Base-by-base conservation (phyloP, 2,329 filamentous ascomycete genomes). In the Fusarium musae region DNA sequence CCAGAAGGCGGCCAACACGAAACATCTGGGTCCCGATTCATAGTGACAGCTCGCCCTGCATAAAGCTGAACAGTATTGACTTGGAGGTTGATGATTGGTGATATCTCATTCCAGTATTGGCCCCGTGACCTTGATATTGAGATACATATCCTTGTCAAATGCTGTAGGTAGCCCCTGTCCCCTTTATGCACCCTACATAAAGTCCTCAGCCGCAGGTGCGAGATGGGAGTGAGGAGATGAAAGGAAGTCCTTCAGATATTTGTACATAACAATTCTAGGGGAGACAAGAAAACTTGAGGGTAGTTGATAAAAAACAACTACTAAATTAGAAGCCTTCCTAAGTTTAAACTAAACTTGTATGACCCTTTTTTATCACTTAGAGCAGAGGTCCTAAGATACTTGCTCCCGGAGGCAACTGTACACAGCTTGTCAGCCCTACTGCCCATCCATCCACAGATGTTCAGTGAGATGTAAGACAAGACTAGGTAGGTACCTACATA, bases 31-130 rank as follows among this genome's bases (percentile, higher is more conserved):
- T 21, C 53, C 53, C 54, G 66, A 42, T 58, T 63, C 58, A 61
- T 52, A 70, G 54, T 61, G 66, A 68, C 71, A 73, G 66, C 49
- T 73, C 60, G 66, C 71, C 70, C 70, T 73, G 70, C 71, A 73
- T 73, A 68, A 63, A 59, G 56, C 62, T 21, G 26, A 15, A 47
- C 44, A 28, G 44, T 28, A 37, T 71, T 50, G 47, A 56, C 66
- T 52, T 63, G 66, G 65, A 58, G 67, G 58, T 66, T 62, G 49
- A 42, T 73, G 70, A 74, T 73, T 73, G 70, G 70, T 58, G 58
- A 73, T 73, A 60, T 63, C 30, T 42, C 49, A 50, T 61, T 46
- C 42, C 54, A 62, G 46, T 37, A 34, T 61, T 57, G 56, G 46
- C 39, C 70, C 57, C 63, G 63, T 73, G 71, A 74, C 59, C 66